Base-by-base conservation (phyloP, 805 yeast species). In the Pichia eremophila region DNA sequence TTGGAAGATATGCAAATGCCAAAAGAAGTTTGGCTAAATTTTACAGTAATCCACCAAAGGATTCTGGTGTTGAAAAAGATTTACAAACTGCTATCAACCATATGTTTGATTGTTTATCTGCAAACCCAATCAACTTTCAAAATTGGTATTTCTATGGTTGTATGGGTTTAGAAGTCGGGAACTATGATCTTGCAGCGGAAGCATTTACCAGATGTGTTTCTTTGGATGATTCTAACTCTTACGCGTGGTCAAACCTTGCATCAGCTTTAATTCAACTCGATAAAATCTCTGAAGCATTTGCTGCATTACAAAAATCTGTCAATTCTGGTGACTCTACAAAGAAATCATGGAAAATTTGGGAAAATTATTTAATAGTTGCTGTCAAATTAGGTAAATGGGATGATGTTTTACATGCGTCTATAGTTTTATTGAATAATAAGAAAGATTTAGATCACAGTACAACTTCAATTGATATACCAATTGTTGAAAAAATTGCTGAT, bases 71-170 rank as follows among this genome's bases (percentile, higher is more conserved):
- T 11, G 59, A 67, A 14, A 74, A 77, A 49, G 74, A 86, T 52
- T 56, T 80, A 17, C 69, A 61, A 8, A 55, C 65, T 29, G 83
- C 89, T 0, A 73, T 87, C 47, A 65, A 65, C 37, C 88, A 88
- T 61, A 74, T 88, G 67, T 76, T 78, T 55, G 95, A 89, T 37
- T 81, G 93, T 14, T 69, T 91, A 50, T 68, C 74, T 22, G 78
- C 79, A 28, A 83, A 83, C 60, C 93, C 96, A 10, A 68, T 87
- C 46, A 78, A 76, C 56, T 79, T 76, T 55, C 86, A 84, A 18
- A 84, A 91, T 35, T 89, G 98, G 95, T 91, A 81, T 61, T 78
- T 89, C 57, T 89, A 90, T 59, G 98, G 98, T 7, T 87, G 96
- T 60, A 70, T 90, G 47, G 96, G 95, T 0, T 69, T 93, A 44